Evolutionary conservation across 257 asterid genomes (phyloP).

Genomic region (Rubia yunnanensis): DNA sequence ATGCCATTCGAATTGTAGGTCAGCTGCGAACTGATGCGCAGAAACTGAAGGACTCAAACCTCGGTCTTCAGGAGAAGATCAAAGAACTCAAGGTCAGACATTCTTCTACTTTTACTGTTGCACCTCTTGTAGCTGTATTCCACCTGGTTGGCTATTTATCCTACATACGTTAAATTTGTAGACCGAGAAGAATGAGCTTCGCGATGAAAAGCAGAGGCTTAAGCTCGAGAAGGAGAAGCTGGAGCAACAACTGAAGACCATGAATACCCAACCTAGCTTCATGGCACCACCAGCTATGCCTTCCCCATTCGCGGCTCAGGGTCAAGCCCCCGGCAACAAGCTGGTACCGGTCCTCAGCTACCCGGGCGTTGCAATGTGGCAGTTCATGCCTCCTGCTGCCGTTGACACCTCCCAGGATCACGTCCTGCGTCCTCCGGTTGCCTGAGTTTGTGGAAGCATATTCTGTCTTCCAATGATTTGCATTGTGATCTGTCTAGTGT

Average conservation of each 20-base stretch:
- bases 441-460: slow-evolving; percentile 35
- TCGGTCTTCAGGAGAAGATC: slow-evolving; percentile 68
- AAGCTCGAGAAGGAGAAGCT: slow-evolving; percentile 88
- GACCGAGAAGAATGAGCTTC: slow-evolving; percentile 85
- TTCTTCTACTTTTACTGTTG: not conserved
- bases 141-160: not conserved
- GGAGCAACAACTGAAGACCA: slow-evolving; percentile 73
- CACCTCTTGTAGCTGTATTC: not conserved
- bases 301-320: slow-evolving; percentile 53
- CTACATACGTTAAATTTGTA: slow-evolving; percentile 16
- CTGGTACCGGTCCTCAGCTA: slow-evolving; percentile 77
- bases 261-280: slow-evolving; percentile 47
- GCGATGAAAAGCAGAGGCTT: slow-evolving; percentile 89
- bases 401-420: slow-evolving; percentile 97
- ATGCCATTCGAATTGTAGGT: slow-evolving; percentile 79
- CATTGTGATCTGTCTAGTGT: slow-evolving; percentile 20
- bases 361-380: slow-evolving; percentile 99
- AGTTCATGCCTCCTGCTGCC: slow-evolving; percentile 96
- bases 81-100: slow-evolving; percentile 75
- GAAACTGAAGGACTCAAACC: slow-evolving; percentile 75
- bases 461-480: slow-evolving; percentile 6
- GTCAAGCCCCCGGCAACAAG: slow-evolving; percentile 63
- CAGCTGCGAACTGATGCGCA: slow-evolving; percentile 74
- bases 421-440: slow-evolving; percentile 95
- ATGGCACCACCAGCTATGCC: slow-evolving; percentile 49